Percentiles rank a stretch among this genome's conserved stretches.
Evolutionary conservation across 345 rosid species (phyloP).

Genomic region (Citrus medica): DNA sequence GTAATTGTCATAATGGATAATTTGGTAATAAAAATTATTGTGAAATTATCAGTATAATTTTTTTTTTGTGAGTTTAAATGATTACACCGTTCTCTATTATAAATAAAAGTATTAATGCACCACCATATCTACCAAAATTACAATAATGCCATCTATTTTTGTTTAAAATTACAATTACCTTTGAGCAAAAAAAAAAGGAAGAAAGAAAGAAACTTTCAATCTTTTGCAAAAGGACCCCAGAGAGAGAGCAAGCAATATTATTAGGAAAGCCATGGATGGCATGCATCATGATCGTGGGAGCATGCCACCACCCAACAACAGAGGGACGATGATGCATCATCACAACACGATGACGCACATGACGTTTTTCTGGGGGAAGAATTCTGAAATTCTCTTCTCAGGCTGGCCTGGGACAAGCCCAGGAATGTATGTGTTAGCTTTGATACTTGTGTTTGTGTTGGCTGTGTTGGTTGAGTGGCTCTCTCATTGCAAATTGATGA

Average conservation of each 20-base stretch:
- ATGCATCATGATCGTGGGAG: conserved; percentile 4
- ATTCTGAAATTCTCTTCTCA: conserved; percentile 56
- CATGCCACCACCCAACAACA: background rate
- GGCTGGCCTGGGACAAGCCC: conserved; percentile 61
- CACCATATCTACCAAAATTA: too few relatives aligned
- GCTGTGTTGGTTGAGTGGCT: conserved; percentile 52
- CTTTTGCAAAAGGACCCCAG: background rate
- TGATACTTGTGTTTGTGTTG: conserved; percentile 42
- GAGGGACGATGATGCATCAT: background rate
- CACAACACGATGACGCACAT: conserved; percentile 45
- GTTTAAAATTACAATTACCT: too few relatives aligned
- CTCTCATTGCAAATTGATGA: conserved; percentile 36
- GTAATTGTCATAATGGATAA: too few relatives aligned
- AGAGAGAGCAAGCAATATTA: background rate
- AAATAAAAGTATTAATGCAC: too few relatives aligned
- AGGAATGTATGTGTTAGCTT: conserved; percentile 52
- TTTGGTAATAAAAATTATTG: too few relatives aligned
- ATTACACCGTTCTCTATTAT: too few relatives aligned
- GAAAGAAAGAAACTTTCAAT: background rate
- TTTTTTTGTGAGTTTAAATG: too few relatives aligned
- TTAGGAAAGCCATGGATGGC: background rate
- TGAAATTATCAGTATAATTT: too few relatives aligned
- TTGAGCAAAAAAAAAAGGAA: background rate
- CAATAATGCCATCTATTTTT: too few relatives aligned
- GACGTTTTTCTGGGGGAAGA: conserved; percentile 73